These are phyloP conservation scores for Boletus huronensis DNA, from an alignment of 768 basidiomycete species.

Conservation along the genomic window DNA sequence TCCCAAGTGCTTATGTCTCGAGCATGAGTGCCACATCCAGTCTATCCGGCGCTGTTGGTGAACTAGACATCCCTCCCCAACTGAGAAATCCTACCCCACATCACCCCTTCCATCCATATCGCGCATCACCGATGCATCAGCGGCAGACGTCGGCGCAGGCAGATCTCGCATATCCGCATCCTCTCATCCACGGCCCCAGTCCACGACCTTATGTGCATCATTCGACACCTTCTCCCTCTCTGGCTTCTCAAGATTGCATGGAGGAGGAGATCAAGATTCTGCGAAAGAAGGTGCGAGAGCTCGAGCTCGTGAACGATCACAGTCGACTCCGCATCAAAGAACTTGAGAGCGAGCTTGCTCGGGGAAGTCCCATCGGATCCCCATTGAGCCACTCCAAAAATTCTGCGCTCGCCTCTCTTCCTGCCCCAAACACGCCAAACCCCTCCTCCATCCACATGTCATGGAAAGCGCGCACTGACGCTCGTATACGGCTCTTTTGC, in stretches of 20 bases:
- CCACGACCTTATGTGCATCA: conserved; percentile 21
- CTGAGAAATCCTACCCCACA: conserved; percentile 28
- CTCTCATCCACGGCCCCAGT: conserved; percentile 15
- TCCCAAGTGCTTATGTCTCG: conserved; percentile 38
- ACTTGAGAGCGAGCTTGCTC: conserved; percentile 46
- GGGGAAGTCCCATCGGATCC: conserved; percentile 25
- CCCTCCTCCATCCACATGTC: conserved; percentile 46
- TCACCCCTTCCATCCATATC: conserved; percentile 28
- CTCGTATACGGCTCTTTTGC: conserved; percentile 68
- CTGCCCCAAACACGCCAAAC: conserved; percentile 31
- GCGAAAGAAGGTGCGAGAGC: conserved; percentile 55
- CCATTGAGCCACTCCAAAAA: conserved; percentile 18
- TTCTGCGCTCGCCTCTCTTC: conserved; percentile 14
- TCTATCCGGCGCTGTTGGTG: conserved; percentile 64
- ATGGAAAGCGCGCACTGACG: conserved; percentile 73
- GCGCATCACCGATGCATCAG: conserved; percentile 19
- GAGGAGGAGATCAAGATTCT: conserved; percentile 56
- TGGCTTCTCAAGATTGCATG: conserved; percentile 18
- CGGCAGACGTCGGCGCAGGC: conserved; percentile 23
- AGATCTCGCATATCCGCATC: conserved; percentile 19
- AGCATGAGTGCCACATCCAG: conserved; percentile 44
- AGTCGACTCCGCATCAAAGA: conserved; percentile 45
- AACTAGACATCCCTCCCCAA: conserved; percentile 40
- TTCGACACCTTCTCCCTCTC: conserved; percentile 12
- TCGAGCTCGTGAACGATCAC: conserved; percentile 58